phyloP scores from a whole-genome alignment of 305 asterid genomes.

The Fraxinus albicans region DNA sequence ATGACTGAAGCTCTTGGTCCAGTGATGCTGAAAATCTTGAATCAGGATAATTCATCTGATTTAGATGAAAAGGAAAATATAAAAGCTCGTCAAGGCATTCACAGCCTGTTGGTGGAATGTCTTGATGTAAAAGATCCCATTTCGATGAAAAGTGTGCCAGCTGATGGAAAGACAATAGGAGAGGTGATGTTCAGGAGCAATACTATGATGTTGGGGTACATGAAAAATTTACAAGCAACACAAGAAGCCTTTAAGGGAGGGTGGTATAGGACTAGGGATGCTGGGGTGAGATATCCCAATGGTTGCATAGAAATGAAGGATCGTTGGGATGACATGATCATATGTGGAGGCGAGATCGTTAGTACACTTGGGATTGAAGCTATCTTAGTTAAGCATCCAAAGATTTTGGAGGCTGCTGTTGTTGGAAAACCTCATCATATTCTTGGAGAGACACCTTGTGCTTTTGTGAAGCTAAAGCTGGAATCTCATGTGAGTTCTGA shows the following conservation, averaged over 20 bases:
- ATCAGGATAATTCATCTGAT: neutral
- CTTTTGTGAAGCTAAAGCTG: conserved; percentile 38
- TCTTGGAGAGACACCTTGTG: conserved; percentile 40
- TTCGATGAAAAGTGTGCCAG: conserved; percentile 39
- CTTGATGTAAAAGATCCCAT: conserved; percentile 37
- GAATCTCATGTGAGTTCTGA: conserved; percentile 20
- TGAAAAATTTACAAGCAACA: conserved; percentile 27
- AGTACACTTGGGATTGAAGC: conserved; percentile 36
- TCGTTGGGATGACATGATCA: conserved; percentile 24
- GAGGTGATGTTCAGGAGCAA: conserved; percentile 45
- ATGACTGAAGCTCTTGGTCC: conserved; percentile 53
- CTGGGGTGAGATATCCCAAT: conserved; percentile 33
- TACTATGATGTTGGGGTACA: conserved; percentile 38
- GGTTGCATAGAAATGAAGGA: conserved; percentile 36
- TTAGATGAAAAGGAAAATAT: neutral
- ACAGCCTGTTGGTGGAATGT: conserved; percentile 23
- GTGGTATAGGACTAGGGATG: conserved; percentile 47
- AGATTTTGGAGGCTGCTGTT: conserved; percentile 42
- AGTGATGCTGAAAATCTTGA: conserved; percentile 15
- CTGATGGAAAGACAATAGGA: conserved; percentile 42
- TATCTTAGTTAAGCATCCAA: conserved; percentile 33
- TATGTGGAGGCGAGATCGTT: conserved; percentile 20
- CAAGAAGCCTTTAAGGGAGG: conserved; percentile 38
- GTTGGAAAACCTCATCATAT: conserved; percentile 37
- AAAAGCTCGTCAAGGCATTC: conserved; percentile 25